Evolutionary conservation across 192 early-diverging fungal species (phyloP).

Genomic region (Entrophospora sp.): DNA sequence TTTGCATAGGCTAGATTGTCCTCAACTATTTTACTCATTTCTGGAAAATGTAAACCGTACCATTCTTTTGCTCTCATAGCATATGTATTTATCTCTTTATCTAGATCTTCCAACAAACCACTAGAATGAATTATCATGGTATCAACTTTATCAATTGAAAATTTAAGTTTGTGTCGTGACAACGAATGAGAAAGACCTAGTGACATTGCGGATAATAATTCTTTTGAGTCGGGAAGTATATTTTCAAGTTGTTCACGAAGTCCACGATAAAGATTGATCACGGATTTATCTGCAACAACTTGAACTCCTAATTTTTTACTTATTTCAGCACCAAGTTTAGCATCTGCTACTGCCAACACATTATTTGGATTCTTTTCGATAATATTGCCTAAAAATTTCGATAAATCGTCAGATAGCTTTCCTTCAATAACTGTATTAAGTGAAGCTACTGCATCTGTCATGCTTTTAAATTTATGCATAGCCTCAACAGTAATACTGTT

Average conservation of each 20-base stretch:
- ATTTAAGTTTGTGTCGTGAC: constrained; percentile 99
- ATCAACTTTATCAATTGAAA: constrained; percentile 98
- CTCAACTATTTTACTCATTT: constrained; percentile 92
- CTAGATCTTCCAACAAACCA: constrained; percentile 92
- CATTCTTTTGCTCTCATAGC: constrained; percentile 74
- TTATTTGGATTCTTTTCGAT: constrained; percentile 86
- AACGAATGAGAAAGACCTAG: constrained; percentile 98
- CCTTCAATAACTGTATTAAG: constrained; percentile 95
- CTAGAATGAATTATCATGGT: constrained; percentile 99
- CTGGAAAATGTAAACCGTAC: constrained; percentile 99
- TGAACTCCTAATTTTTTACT: constrained; percentile 68
- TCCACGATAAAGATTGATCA: constrained; percentile 91
- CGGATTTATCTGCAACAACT: constrained; percentile 72
- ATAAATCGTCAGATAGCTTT: constrained; percentile 91
- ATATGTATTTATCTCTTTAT: constrained; percentile 99
- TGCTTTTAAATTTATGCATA: constrained; percentile 98
- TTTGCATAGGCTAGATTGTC: constrained; percentile 94
- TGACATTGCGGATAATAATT: constrained; percentile 92
- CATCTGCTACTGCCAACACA: constrained; percentile 81
- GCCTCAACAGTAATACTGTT: constrained; percentile 85
- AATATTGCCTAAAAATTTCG: constrained; percentile 80
- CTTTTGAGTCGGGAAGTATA: constrained; percentile 76
- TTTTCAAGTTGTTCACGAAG: constrained; percentile 90
- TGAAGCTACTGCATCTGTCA: constrained; percentile 90
- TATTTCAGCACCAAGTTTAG: constrained; percentile 79